These are phyloP conservation scores for Fraxinus albicans DNA, from an alignment of 305 asterid species.

Conservation along the genomic window DNA sequence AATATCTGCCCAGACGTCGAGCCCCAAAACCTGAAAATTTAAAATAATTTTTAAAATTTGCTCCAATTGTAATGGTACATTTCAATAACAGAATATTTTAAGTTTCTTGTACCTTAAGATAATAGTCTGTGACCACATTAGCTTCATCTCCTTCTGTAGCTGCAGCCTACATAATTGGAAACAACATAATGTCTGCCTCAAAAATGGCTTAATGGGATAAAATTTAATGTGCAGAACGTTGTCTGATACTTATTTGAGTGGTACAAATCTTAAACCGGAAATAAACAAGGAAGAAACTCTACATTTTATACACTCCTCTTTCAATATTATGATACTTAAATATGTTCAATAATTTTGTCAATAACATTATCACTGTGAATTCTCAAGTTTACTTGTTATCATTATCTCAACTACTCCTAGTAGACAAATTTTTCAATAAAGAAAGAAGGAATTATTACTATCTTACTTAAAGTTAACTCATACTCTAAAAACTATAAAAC, in stretches of 20 bases:
- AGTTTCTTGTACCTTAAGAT: constrained; percentile 32
- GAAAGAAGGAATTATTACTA: no score
- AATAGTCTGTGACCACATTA: constrained; percentile 49
- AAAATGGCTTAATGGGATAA: neutral
- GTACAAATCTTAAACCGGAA: neutral
- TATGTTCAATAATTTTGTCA: neutral
- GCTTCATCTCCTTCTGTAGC: constrained; percentile 57
- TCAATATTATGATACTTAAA: neutral
- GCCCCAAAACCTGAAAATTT: constrained; percentile 36
- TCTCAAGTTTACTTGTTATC: neutral
- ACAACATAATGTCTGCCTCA: neutral
- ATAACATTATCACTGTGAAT: neutral
- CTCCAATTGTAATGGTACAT: neutral
- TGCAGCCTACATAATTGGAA: constrained; percentile 35
- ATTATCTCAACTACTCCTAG: neutral
- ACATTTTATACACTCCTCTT: neutral
- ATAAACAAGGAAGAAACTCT: neutral
- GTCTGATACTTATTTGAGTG: neutral
- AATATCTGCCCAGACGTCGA: constrained; percentile 55
- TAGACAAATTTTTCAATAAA: no score
- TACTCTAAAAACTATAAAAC: no score
- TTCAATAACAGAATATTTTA: neutral
- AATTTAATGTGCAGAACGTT: neutral
- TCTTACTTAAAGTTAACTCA: no score
- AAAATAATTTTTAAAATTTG: neutral